Percentiles rank a stretch among this genome's conserved stretches.
Conservation (phyloP, 352 stramenopile species). For the Globisporangium orthogonon region DNA sequence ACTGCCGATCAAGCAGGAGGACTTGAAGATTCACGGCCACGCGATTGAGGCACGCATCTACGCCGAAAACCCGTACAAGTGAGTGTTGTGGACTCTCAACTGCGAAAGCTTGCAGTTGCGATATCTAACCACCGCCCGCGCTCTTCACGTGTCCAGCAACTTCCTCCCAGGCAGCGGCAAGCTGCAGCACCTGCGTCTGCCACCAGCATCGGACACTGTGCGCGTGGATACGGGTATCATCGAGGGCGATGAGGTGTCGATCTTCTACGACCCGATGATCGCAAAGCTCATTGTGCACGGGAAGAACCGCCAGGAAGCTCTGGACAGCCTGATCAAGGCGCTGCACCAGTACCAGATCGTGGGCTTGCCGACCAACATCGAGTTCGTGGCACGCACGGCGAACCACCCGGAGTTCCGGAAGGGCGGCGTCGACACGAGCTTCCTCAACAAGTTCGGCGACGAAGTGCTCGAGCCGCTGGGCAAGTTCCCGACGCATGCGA, state of each 20-base stretch:
- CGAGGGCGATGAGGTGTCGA: slow-evolving; percentile 87
- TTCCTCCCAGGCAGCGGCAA: slow-evolving; percentile 90
- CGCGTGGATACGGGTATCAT: slow-evolving; percentile 89
- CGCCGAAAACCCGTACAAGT: slow-evolving; percentile 91
- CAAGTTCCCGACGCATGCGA: slow-evolving; percentile 47
- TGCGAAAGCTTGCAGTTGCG: not conserved
- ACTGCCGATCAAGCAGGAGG: slow-evolving; percentile 85
- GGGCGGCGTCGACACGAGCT: slow-evolving; percentile 90
- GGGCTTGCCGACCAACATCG: slow-evolving; percentile 92
- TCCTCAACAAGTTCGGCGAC: slow-evolving; percentile 88
- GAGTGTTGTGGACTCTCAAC: slow-evolving; percentile 10
- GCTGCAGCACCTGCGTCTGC: slow-evolving; percentile 79
- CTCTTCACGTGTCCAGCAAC: slow-evolving; percentile 28
- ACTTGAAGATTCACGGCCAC: slow-evolving; percentile 86
- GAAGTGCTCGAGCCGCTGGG: slow-evolving; percentile 66
- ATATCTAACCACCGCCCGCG: slow-evolving; percentile 1
- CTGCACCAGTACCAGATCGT: slow-evolving; percentile 91
- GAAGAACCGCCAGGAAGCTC: slow-evolving; percentile 69
- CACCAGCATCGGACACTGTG: slow-evolving; percentile 55
- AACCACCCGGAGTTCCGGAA: slow-evolving; percentile 85
- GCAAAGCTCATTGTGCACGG: slow-evolving; percentile 92
- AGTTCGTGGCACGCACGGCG: slow-evolving; percentile 90
- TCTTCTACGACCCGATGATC: slow-evolving; percentile 95
- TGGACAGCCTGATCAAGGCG: slow-evolving; percentile 78
- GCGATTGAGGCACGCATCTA: slow-evolving; percentile 94